These are phyloP conservation scores for Xenoacremonium recifei DNA, from an alignment of 2,329 filamentous ascomycete genomes.

Conservation along the genomic window DNA sequence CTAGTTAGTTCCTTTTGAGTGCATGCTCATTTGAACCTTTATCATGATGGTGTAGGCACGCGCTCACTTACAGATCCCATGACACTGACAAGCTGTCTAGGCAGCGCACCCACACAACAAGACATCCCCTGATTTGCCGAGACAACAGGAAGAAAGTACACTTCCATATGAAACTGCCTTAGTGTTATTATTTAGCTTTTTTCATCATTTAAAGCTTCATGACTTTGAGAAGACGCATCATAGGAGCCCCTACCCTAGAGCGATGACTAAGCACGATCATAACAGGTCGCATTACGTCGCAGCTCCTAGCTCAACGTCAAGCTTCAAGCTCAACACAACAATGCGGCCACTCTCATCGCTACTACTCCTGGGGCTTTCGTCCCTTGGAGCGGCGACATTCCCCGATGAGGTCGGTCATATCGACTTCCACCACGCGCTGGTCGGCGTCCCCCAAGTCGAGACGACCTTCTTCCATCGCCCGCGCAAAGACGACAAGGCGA, in stretches of 20 bases:
- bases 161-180: too few relatives aligned
- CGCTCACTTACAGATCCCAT: too few relatives aligned
- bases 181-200: too few relatives aligned
- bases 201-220: too few relatives aligned
- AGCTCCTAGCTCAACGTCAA: constrained; percentile 20
- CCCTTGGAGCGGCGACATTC: constrained; percentile 66
- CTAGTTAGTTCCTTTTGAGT: too few relatives aligned
- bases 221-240: too few relatives aligned
- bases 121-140: too few relatives aligned
- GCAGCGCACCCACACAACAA: too few relatives aligned
- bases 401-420: constrained; percentile 86
- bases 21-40: too few relatives aligned
- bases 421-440: constrained; percentile 88
- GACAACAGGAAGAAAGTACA: too few relatives aligned
- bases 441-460: constrained; percentile 77
- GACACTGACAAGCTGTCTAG: too few relatives aligned
- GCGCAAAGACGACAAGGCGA: constrained; percentile 76
- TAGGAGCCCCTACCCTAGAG: background rate
- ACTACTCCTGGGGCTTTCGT: constrained; percentile 38
- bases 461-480: constrained; percentile 96
- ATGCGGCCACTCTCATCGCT: constrained; percentile 38
- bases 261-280: constrained; percentile 25
- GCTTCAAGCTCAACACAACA: constrained; percentile 11
- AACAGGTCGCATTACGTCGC: constrained; percentile 23
- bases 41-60: too few relatives aligned